Base-by-base conservation (phyloP, 2,329 filamentous ascomycete genomes). In the Hypomyces rosellus region DNA sequence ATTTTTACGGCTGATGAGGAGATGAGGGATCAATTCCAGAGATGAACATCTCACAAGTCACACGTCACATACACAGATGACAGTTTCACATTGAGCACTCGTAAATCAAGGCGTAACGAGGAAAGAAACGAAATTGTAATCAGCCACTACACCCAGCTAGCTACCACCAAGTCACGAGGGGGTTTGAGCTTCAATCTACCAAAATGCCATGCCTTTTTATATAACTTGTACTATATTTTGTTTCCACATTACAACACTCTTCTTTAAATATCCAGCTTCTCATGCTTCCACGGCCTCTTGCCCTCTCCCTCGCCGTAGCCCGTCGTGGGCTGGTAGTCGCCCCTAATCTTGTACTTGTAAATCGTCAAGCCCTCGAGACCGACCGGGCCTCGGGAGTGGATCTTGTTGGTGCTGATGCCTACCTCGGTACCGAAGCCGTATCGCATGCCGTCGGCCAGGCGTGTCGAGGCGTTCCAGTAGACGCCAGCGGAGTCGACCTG, bases 371-470 rank as follows among this genome's bases (percentile, higher is more conserved):
- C 93, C 64, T 97, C 93, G 47, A 99, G 73, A 1, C 93, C 93
- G 5, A 99, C 93, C 0, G 93, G 93, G 0, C 93, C 93, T 46
- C 93, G 77, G 1, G 89, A 88, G 66, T 99, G 93, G 56, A 99
- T 96, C 75, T 97, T 99, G 75, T 96, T 99, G 45, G 93, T 99
- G 72, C 88, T 95, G 70, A 99, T 97, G 49, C 93, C 93, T 20
- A 99, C 93, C 71, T 99, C 93, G 0, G 93, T 97, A 44, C 93
- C 93, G 69, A 99, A 99, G 7, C 93, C 93, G 66, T 95, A 97
- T 39, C 93, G 80, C 87, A 95, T 96, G 7, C 93, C 93, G 67
- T 99, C 93, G 5, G 91, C 90, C 72, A 99, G 92, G 46, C 93
- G 82, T 8, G 89, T 96, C 20, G 89, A 95, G 7, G 90, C 88